Evolutionary conservation across 805 yeast species (phyloP).

Genomic region (Trichomonascus vanleenenianus): DNA sequence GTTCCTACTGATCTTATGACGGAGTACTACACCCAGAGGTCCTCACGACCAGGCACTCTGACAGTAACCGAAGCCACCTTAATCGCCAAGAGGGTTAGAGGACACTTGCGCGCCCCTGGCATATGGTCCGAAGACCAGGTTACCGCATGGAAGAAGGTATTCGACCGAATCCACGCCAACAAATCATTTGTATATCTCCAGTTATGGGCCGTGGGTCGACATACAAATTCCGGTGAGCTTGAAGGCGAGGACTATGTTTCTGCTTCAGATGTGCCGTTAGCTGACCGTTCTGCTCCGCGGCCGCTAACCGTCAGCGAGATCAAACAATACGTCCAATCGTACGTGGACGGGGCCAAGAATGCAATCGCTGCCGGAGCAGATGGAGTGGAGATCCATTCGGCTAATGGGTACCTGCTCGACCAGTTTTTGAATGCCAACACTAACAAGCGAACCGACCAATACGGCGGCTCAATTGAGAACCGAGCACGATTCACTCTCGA

Average conservation of each 20-base stretch:
- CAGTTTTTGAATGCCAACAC: constrained; percentile 38
- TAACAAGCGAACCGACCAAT: constrained; percentile 48
- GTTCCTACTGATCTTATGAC: constrained; percentile 40
- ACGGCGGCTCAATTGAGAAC: constrained; percentile 54
- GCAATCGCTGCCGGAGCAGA: constrained; percentile 51
- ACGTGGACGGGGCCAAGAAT: constrained; percentile 43
- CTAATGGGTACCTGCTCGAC: constrained; percentile 51
- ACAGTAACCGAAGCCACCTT: constrained; percentile 52
- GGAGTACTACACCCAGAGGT: constrained; percentile 49
- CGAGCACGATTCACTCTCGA: constrained; percentile 43
- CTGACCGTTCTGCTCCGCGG: constrained; percentile 25
- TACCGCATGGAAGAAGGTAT: constrained; percentile 32
- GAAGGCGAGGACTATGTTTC: background rate
- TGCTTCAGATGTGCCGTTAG: background rate
- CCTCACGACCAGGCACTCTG: constrained; percentile 50
- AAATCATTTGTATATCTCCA: constrained; percentile 35
- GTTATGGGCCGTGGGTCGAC: constrained; percentile 41
- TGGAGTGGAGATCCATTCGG: constrained; percentile 56
- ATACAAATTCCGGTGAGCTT: background rate
- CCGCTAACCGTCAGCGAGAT: constrained; percentile 40
- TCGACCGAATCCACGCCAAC: constrained; percentile 39
- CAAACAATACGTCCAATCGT: constrained; percentile 35
- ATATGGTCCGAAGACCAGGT: constrained; percentile 26
- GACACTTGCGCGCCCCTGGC: constrained; percentile 22
- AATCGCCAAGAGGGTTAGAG: constrained; percentile 35